phyloP scores from a whole-genome alignment of 768 basidiomycete species.

The Leccinellum rugosiceps region DNA sequence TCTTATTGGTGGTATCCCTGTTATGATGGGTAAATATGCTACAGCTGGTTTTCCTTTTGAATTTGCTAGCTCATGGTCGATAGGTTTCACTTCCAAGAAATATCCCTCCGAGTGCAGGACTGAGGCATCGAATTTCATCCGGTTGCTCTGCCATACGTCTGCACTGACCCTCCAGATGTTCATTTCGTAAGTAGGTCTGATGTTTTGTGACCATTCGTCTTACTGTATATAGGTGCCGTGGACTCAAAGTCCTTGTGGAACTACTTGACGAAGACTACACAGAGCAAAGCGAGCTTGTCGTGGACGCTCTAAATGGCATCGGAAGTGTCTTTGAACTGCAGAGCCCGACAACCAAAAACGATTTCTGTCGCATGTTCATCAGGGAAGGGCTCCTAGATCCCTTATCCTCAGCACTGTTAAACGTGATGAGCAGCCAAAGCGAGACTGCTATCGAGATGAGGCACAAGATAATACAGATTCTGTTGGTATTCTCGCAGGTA shows the following conservation, averaged over 20 bases:
- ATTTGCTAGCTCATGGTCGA: slow-evolving; percentile 1
- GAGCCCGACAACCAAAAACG: slow-evolving; percentile 95
- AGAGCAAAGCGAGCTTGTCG: slow-evolving; percentile 86
- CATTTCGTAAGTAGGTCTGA: slow-evolving; percentile 74
- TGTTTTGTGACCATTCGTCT: neutral
- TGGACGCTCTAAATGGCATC: slow-evolving; percentile 92
- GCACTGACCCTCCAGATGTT: slow-evolving; percentile 97
- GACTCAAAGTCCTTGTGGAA: slow-evolving; percentile 90
- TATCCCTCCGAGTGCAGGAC: slow-evolving; percentile 89
- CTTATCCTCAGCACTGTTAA: slow-evolving; percentile 82
- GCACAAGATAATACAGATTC: slow-evolving; percentile 83
- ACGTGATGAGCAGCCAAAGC: slow-evolving; percentile 77
- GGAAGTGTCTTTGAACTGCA: slow-evolving; percentile 94
- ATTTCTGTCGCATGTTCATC: slow-evolving; percentile 98
- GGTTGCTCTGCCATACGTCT: slow-evolving; percentile 87
- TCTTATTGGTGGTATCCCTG: slow-evolving; percentile 90
- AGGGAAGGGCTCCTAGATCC: slow-evolving; percentile 94
- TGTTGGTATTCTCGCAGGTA: slow-evolving; percentile 91
- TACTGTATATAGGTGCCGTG: slow-evolving; percentile 68
- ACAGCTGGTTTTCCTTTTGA: neutral
- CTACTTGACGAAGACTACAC: slow-evolving; percentile 95
- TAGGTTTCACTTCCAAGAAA: slow-evolving; percentile 92
- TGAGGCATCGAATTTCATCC: slow-evolving; percentile 95
- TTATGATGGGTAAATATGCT: slow-evolving; percentile 74
- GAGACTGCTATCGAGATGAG: slow-evolving; percentile 70